Base-by-base conservation (phyloP, 768 basidiomycete species). In the Erythrobasidium yunnanense region DNA sequence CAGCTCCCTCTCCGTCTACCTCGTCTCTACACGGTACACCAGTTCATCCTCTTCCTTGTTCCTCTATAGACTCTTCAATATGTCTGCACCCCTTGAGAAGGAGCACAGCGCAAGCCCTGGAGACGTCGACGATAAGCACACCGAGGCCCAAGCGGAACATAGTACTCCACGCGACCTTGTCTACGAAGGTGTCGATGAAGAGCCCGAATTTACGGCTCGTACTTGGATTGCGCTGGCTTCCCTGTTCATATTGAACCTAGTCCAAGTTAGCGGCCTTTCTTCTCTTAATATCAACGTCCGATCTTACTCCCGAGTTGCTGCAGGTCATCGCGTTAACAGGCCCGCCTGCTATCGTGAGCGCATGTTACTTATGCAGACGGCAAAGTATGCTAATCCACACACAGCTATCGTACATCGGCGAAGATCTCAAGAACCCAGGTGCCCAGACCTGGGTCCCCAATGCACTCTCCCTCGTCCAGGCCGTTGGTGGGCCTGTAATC, bases 301-400 rank as follows among this genome's bases (percentile, higher is more conserved):
- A n/a, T n/a, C n/a, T n/a, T n/a, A n/a, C n/a, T n/a, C n/a, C n/a
- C n/a, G n/a, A n/a, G n/a, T n/a, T n/a, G n/a, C n/a, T n/a, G n/a
- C n/a, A n/a, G n/a, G 54, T 55, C 54, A 34, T 27, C 30, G 54
- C 54, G 4, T 33, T 55, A 38, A 55, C 54, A 15, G 54, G 54
- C 23, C 54, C 54, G 8, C 54, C 54, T 4, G 54, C 54, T 25
- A 55, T 55, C n/a, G 54, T 55, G 42, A 55, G 54, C 20, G 4
- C 22, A 23, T 25, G n/a, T 22, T 4, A n/a, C n/a, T 55, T 7
- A 55, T 20, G 6, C 53, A n/a, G 15, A 17, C 53, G n/a, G 53
- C 27, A 8, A 8, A 22, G 15, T 8, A n/a, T 27, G 18, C 53
- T 55, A 33, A 55, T 8, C 20, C 20, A 8, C 20, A n/a, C 8